Conservation (phyloP, 768 basidiomycete genomes). For the Lentinula raphanica region DNA sequence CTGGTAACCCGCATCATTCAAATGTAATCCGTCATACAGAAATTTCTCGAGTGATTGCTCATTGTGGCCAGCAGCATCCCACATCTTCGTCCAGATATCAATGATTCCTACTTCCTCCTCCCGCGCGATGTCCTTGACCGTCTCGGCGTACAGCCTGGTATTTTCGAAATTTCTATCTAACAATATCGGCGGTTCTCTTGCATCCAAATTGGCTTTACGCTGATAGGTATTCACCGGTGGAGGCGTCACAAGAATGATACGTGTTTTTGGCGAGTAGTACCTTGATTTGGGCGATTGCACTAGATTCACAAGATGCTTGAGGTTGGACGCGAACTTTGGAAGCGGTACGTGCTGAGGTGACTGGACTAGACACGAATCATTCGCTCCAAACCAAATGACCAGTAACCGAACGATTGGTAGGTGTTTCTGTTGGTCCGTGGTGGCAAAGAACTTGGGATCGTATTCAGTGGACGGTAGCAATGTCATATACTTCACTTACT, state of each 20-base stretch:
- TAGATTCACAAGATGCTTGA: conserved; percentile 56
- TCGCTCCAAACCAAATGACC: conserved; percentile 86
- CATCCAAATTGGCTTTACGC: conserved; percentile 44
- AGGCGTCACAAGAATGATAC: conserved; percentile 77
- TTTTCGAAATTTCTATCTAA: conserved; percentile 59
- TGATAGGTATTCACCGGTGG: conserved; percentile 73
- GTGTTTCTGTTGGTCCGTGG: conserved; percentile 37
- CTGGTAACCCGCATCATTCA: conserved; percentile 69
- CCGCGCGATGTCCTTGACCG: conserved; percentile 55
- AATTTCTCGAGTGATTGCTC: conserved; percentile 47
- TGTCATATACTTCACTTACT: conserved; percentile 32
- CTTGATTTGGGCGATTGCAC: conserved; percentile 58
- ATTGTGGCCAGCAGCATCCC: conserved; percentile 62
- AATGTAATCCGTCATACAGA: conserved; percentile 75
- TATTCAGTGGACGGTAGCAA: not conserved
- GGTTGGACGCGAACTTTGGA: conserved; percentile 55
- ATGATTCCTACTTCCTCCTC: conserved; percentile 55
- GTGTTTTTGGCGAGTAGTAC: conserved; percentile 66
- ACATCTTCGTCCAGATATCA: conserved; percentile 73
- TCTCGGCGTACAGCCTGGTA: conserved; percentile 67
- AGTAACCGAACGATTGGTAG: conserved; percentile 66
- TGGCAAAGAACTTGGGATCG: conserved; percentile 47
- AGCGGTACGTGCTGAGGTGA: conserved; percentile 76
- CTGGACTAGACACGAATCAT: conserved; percentile 69
- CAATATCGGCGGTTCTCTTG: conserved; percentile 42